Evolutionary conservation across 805 yeast species (phyloP).

Genomic region (Naumovozyma dairenensis): DNA sequence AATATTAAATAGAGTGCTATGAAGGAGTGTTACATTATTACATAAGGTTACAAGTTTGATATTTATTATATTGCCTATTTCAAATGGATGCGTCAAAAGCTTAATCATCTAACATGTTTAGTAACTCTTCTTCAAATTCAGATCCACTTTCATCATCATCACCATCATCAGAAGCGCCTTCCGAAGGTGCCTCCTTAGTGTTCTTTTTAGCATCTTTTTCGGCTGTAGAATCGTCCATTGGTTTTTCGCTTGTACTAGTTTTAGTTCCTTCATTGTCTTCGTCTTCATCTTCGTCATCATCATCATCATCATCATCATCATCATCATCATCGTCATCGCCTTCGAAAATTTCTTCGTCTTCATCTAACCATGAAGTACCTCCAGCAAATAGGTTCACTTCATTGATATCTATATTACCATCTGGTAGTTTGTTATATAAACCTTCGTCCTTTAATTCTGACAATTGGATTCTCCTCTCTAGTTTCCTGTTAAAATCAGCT

Average conservation of each 20-base stretch:
- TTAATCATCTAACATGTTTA: constrained; percentile 25
- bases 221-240: not conserved
- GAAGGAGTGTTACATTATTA: not conserved
- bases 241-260: constrained; percentile 6
- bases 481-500: constrained; percentile 24
- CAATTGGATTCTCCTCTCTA: constrained; percentile 27
- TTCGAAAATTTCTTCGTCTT: constrained; percentile 22
- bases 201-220: constrained; percentile 5
- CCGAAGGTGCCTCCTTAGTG: constrained; percentile 2
- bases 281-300: constrained; percentile 12
- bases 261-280: constrained; percentile 3
- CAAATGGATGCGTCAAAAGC: too few species aligned
- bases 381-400: constrained; percentile 20
- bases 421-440: constrained; percentile 13
- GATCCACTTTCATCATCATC: constrained; percentile 19
- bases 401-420: constrained; percentile 8
- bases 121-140: constrained; percentile 24
- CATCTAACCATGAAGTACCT: constrained; percentile 28
- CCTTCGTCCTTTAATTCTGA: constrained; percentile 31
- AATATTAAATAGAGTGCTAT: too few species aligned
- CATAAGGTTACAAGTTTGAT: too few species aligned
- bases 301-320: constrained; percentile 19
- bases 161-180: constrained; percentile 2
- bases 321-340: constrained; percentile 22
- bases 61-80: too few species aligned